Conservation (phyloP, 2,329 filamentous ascomycete genomes). For the Penicillium sp. region DNA sequence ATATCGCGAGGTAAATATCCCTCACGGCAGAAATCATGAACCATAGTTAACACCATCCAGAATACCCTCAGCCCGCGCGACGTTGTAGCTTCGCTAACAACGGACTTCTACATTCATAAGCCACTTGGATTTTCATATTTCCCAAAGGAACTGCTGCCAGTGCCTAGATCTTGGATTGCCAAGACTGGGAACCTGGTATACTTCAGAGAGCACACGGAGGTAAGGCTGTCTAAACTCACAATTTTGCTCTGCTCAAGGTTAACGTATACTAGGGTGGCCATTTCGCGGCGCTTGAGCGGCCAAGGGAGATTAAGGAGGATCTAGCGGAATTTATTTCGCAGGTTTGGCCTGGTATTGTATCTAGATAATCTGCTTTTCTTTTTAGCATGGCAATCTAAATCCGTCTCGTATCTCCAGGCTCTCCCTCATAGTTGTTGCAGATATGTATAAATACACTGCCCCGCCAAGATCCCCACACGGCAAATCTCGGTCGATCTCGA, state of each 20-base stretch:
- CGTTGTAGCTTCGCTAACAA: neutral
- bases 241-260: neutral
- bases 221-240: slow-evolving; percentile 19
- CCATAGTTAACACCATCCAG: neutral
- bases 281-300: slow-evolving; percentile 56
- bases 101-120: slow-evolving; percentile 43
- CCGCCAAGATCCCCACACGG: slow-evolving; percentile 10
- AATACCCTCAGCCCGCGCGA: slow-evolving; percentile 10
- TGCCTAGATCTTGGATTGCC: slow-evolving; percentile 46
- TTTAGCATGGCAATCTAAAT: neutral
- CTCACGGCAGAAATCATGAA: neutral
- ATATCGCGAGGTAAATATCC: slow-evolving; percentile 36
- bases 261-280: slow-evolving; percentile 53
- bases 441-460: neutral
- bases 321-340: slow-evolving; percentile 44
- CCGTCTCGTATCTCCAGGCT: neutral
- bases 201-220: slow-evolving; percentile 40
- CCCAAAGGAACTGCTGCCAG: slow-evolving; percentile 46
- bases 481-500: slow-evolving; percentile 5
- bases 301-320: slow-evolving; percentile 50
- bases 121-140: slow-evolving; percentile 56
- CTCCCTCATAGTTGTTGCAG: neutral
- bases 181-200: slow-evolving; percentile 47
- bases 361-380: neutral
- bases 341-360: slow-evolving; percentile 27